Percentiles rank a stretch among this genome's conserved stretches.
Evolutionary conservation across 345 rosid genomes (phyloP).

Genomic region (Lepidium didymum): DNA sequence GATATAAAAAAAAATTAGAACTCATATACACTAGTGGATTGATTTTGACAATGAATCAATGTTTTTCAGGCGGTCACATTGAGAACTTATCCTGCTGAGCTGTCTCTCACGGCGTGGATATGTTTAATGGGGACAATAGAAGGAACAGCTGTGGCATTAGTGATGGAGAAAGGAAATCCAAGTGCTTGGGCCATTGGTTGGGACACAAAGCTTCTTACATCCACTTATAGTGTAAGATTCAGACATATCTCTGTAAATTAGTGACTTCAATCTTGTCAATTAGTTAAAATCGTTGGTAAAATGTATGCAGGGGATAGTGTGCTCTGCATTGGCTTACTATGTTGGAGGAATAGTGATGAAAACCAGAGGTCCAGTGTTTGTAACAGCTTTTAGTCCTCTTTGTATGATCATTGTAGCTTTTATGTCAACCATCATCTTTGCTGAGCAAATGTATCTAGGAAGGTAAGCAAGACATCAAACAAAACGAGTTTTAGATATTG

Average conservation of each 20-base stretch:
- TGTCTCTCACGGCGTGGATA: slow-evolving; percentile 78
- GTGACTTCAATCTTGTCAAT: not conserved
- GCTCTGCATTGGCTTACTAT: slow-evolving; percentile 76
- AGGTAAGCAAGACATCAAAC: slow-evolving; percentile 38
- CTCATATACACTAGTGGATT: not conserved
- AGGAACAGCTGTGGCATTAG: slow-evolving; percentile 46
- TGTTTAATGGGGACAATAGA: slow-evolving; percentile 67
- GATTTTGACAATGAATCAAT: not conserved
- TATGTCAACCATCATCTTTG: slow-evolving; percentile 63
- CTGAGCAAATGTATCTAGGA: slow-evolving; percentile 77
- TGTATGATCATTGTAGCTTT: slow-evolving; percentile 79
- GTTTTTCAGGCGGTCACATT: slow-evolving; percentile 48
- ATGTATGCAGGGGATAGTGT: slow-evolving; percentile 64
- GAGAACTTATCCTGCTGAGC: slow-evolving; percentile 66
- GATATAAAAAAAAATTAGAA: no score
- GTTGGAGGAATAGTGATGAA: slow-evolving; percentile 70
- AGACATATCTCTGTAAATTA: not conserved
- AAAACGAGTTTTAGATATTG: not conserved
- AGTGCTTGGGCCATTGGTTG: slow-evolving; percentile 53
- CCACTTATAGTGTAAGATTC: slow-evolving; percentile 55
- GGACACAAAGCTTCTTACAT: slow-evolving; percentile 70
- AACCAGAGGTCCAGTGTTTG: slow-evolving; percentile 86
- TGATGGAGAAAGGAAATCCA: slow-evolving; percentile 64
- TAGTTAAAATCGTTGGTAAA: not conserved
- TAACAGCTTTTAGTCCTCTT: slow-evolving; percentile 73